phyloP scores from a whole-genome alignment of 225 moss, liverwort and hornwort species.

The Antitrichia curtipendula region DNA sequence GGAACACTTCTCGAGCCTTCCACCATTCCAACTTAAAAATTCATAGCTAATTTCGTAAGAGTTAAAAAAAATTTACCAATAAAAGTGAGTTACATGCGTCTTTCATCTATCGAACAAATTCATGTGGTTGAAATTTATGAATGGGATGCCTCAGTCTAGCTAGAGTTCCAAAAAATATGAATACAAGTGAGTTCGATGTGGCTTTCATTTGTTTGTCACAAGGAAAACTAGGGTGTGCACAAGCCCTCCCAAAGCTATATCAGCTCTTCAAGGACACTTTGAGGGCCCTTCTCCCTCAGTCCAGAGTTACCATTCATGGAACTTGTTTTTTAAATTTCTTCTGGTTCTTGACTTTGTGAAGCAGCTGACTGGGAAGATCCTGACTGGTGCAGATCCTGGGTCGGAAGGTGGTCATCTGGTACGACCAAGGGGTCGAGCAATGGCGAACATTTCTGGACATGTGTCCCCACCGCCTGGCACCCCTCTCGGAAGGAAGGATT shows the following conservation, averaged over 20 bases:
- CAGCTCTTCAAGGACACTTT: neutral
- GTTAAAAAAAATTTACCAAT: no score
- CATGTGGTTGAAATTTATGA: neutral
- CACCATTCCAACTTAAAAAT: neutral
- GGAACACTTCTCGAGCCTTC: neutral
- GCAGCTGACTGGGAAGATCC: neutral
- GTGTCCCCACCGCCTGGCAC: conserved; percentile 67
- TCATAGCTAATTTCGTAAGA: neutral
- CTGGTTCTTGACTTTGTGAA: neutral
- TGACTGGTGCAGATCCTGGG: conserved; percentile 36
- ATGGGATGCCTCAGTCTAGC: neutral
- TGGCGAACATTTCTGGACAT: conserved; percentile 61
- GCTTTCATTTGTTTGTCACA: neutral
- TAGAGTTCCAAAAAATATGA: no score
- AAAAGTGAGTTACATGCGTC: neutral
- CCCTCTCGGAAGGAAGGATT: conserved; percentile 59
- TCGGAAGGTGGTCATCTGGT: conserved; percentile 62
- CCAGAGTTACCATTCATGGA: neutral
- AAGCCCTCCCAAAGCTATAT: neutral
- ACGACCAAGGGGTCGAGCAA: conserved; percentile 26
- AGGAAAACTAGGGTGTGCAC: neutral
- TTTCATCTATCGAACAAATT: neutral
- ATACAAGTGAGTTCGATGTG: neutral
- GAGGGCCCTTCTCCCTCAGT: neutral
- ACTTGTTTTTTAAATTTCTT: neutral